Conservation (phyloP, 306 rosid genomes). For the Hippophae tibetana region DNA sequence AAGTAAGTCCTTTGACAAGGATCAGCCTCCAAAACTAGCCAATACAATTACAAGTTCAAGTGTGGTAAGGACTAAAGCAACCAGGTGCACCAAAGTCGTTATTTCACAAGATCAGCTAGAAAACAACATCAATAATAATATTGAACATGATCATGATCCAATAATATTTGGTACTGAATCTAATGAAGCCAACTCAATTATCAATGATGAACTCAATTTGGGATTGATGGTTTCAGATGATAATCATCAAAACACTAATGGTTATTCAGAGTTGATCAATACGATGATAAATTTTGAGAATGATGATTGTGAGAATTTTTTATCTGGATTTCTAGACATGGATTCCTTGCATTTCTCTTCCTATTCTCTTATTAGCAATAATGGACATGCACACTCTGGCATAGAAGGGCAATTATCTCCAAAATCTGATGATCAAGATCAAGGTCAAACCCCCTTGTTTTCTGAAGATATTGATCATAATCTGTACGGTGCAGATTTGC, state of each 20-base stretch:
- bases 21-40: neutral
- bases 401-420: neutral
- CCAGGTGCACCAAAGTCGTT: slow-evolving; percentile 1
- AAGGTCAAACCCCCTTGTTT: neutral
- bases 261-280: neutral
- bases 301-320: neutral
- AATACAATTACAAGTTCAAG: neutral
- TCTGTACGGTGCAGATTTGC: too few species aligned
- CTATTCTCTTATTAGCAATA: too few species aligned
- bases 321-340: neutral
- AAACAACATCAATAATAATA: neutral
- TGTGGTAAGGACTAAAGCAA: neutral
- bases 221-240: neutral
- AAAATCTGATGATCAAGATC: neutral
- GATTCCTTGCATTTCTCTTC: neutral
- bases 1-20: too few species aligned
- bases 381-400: neutral
- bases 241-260: neutral
- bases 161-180: too few species aligned
- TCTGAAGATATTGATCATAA: neutral
- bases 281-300: neutral
- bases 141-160: too few species aligned
- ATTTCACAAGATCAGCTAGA: neutral
- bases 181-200: too few species aligned
- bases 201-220: too few species aligned